Evolutionary conservation across 2,329 filamentous ascomycete species (phyloP).

Genomic region (Colletotrichum sp.): DNA sequence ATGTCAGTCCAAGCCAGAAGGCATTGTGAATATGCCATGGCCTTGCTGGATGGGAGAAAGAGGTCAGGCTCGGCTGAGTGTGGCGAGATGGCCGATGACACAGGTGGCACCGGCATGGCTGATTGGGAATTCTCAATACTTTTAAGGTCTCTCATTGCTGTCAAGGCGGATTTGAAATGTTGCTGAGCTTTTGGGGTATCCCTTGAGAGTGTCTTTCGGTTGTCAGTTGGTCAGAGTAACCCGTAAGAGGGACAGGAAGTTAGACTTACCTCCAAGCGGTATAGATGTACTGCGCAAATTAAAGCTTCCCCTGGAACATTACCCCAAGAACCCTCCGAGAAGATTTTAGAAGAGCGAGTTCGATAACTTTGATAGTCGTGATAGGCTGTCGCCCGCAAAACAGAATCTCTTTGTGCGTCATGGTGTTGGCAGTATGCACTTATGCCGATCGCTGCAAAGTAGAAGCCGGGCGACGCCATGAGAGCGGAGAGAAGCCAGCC

Average conservation of each 20-base stretch:
- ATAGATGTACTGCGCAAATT: neutral
- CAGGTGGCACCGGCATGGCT: neutral
- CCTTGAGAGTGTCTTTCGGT: neutral
- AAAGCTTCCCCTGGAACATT: neutral
- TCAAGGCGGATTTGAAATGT: neutral
- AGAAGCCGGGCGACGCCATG: neutral
- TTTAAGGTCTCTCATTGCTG: neutral
- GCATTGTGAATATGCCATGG: neutral
- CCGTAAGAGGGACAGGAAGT: neutral
- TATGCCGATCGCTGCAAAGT: neutral
- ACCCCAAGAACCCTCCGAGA: neutral
- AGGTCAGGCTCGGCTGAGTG: neutral
- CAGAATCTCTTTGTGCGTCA: neutral
- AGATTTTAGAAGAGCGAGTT: neutral
- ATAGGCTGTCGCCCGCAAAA: neutral
- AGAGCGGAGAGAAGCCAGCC: neutral
- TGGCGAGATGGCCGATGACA: neutral
- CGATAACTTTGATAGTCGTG: neutral
- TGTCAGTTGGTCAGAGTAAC: neutral
- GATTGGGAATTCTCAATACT: neutral
- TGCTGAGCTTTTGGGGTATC: neutral
- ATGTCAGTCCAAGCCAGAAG: neutral
- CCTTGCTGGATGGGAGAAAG: neutral
- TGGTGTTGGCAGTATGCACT: neutral
- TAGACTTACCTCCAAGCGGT: neutral